Percentiles rank a stretch among this genome's conserved stretches.
These are phyloP conservation scores for Rutstroemia sydowiana DNA, from an alignment of 2,329 filamentous ascomycete genomes.

Conservation along the genomic window DNA sequence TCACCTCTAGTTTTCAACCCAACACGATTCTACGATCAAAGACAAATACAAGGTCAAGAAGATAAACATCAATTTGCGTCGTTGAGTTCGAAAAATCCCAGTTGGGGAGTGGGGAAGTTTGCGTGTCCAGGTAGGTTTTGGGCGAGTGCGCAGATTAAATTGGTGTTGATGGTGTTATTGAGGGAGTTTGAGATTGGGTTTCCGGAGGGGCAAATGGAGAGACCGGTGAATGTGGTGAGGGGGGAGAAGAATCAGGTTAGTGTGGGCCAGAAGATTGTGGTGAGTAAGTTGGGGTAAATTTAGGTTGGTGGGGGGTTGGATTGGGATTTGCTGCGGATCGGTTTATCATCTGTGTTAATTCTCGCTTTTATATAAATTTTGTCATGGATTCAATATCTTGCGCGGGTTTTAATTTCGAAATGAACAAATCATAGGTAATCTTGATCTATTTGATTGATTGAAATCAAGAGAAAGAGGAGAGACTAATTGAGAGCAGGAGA, in stretches of 20 bases:
- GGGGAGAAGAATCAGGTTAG: neutral
- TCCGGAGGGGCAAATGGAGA: slow-evolving; percentile 51
- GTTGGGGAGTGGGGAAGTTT: slow-evolving; percentile 35
- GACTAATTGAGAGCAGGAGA: too few species aligned
- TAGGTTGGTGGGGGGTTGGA: too few species aligned
- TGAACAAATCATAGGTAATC: too few species aligned
- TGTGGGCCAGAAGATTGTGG: neutral
- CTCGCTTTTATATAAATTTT: too few species aligned
- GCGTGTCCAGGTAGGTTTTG: slow-evolving; percentile 38
- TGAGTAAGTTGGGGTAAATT: neutral
- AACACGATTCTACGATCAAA: slow-evolving; percentile 12
- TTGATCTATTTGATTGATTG: too few species aligned
- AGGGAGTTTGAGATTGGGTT: slow-evolving; percentile 26
- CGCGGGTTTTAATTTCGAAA: too few species aligned
- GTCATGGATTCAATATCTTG: too few species aligned
- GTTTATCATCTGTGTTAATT: too few species aligned
- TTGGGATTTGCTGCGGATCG: too few species aligned
- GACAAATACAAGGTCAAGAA: slow-evolving; percentile 3
- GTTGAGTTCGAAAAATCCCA: slow-evolving; percentile 25
- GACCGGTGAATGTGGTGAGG: slow-evolving; percentile 45
- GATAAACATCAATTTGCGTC: slow-evolving; percentile 27
- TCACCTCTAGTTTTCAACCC: neutral
- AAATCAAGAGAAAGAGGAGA: too few species aligned
- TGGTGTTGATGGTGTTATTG: slow-evolving; percentile 25
- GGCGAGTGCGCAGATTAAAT: slow-evolving; percentile 31